Evolutionary conservation across 345 rosid species (phyloP).

Genomic region (Erucastrum elatum): DNA sequence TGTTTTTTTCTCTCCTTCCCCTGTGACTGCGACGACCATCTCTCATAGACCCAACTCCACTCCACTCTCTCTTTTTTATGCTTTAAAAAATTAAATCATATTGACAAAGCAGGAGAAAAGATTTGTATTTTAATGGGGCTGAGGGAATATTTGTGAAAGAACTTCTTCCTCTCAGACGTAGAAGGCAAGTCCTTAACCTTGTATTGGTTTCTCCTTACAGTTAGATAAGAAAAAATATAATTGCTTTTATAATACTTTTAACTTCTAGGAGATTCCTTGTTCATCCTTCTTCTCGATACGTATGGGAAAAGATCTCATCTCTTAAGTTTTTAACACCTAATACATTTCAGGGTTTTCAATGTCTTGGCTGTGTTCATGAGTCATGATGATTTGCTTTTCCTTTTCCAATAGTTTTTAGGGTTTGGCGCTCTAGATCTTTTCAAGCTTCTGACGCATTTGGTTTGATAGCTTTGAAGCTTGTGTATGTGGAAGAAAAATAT

Average conservation of each 20-base stretch:
- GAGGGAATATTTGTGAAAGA: neutral
- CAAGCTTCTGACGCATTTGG: slow-evolving; percentile 1
- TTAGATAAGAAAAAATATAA: neutral
- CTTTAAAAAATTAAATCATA: neutral
- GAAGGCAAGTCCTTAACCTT: neutral
- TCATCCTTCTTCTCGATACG: neutral
- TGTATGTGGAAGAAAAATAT: slow-evolving; percentile 10
- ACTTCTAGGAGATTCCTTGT: slow-evolving; percentile 19
- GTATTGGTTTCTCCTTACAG: neutral
- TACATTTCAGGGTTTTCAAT: neutral
- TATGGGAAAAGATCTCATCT: neutral
- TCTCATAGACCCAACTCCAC: slow-evolving; percentile 19
- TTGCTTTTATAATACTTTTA: neutral
- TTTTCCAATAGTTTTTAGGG: neutral
- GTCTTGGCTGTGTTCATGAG: slow-evolving; percentile 1
- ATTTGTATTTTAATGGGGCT: slow-evolving; percentile 1
- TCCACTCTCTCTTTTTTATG: slow-evolving; percentile 31
- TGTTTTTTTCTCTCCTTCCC: slow-evolving; percentile 40
- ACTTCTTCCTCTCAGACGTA: neutral
- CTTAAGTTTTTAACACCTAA: neutral
- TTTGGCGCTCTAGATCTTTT: slow-evolving; percentile 6
- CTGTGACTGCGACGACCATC: slow-evolving; percentile 34
- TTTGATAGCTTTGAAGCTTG: slow-evolving; percentile 11
- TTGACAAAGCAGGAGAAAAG: neutral
- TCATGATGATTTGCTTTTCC: slow-evolving; percentile 17